Base-by-base conservation (phyloP, 1,284 basidiomycete species). In the Paramarasmius palmivorus region DNA sequence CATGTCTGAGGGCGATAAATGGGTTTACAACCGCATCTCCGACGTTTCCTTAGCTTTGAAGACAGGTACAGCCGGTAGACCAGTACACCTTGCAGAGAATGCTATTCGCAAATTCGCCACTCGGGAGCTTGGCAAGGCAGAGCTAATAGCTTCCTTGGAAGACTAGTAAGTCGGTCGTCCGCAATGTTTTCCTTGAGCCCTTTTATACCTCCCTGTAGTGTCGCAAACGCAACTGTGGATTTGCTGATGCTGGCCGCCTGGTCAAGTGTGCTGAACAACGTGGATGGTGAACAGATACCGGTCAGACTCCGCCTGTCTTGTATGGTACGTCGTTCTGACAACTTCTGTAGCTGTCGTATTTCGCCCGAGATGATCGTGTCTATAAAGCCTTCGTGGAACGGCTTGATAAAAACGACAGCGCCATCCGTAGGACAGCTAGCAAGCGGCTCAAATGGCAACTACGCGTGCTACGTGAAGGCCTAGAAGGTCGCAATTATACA, bases 1-100 rank as follows among this genome's bases (percentile, higher is more conserved):
- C 54, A 93, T 93, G 90, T 90, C 88, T 57, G 90, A 93, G 72
- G 90, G 90, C 17, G 90, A 92, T 59, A 82, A 81, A 61, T 93
- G 91, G 91, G 79, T 93, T 37, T 71, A 70, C 49, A 73, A 77
- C 0, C 83, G 89, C 60, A 78, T 81, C 10, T 74, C 76, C 4
- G 79, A 78, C 55, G 73, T 90, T 46, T 76, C 79, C 0, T 73
- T 82, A 46, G 86, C 88, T 6, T 66, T 92, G 50, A 78, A 79
- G 40, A 73, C 79, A 4, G 86, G 86, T 2, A 78, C 78, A 12
- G 75, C 74, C 52, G 87, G 85, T 4, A 78, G 82, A 63, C 90
- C 90, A 10, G 90, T 92, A 0, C 66, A 75, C 29, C 77, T 80
- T 7, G 89, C 90, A 8, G 79, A 81, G 35, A 72, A 76, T 22